Evolutionary conservation across 768 basidiomycete genomes (phyloP), one percentile per base, ranked within the genome.

Genomic region (Agaricus sinodeliciosus): DNA sequence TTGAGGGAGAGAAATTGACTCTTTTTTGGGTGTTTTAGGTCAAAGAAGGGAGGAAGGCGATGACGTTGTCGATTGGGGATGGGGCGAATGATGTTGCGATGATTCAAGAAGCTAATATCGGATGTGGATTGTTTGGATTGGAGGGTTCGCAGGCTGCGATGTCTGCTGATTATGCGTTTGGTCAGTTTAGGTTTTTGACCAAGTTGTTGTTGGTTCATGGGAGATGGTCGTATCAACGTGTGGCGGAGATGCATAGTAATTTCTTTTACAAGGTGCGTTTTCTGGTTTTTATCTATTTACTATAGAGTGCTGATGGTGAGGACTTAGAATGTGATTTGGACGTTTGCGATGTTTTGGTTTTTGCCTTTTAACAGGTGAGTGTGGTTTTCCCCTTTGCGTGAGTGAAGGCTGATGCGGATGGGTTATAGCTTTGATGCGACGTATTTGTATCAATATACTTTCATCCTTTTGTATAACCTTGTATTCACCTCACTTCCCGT

Each of bases 51-150:
- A 82, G 87, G 43, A 85, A 91, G 46, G 94, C 94, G 0, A 96
- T 97, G 95, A 95, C 94, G 1, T 68, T 98, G 26, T 90, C 94
- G 0, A 98, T 99, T 49, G 95, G 95, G 9, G 95, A 98, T 61
- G 93, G 92, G 50, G 95, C 95, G 13, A 98, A 98, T 63, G 95
- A 98, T 63, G 95, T 98, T 19, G 94, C 94, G 5, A 98, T 98
- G 95, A 98, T 98, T 54, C 95, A 98, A 65, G 95, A 95, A 63
- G 95, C 95, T n/a, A 94, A 98, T 66, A 87, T 98, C 58, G 95
- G 95, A 3, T 91, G 94, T 63, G 95, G 95, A 18, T 72, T 98
- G 25, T 81, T 91, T 59, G 95, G 95, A 42, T 79, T 94, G 35
- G 95, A 98, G 66, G 95, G 95, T 46, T 94, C 93, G 18, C 95